Evolutionary conservation across 2,329 filamentous ascomycete species (phyloP).

Genomic region (Fusarium irregulare): DNA sequence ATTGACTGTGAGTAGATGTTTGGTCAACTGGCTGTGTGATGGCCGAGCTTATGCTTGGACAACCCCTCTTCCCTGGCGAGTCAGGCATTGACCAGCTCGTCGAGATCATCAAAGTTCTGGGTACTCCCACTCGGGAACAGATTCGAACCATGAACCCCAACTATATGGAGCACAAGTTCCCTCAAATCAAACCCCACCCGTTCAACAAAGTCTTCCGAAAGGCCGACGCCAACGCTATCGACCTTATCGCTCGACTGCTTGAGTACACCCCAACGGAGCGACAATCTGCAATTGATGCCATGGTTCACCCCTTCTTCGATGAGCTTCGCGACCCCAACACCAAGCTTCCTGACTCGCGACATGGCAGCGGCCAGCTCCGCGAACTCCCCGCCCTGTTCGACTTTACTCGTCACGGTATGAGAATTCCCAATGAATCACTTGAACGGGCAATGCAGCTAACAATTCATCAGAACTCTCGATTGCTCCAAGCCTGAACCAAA

Average conservation of each 20-base stretch:
- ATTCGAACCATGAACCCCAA: constrained; percentile 99
- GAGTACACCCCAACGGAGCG: constrained; percentile 98
- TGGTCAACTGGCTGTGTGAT: constrained; percentile 99
- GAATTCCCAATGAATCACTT: not conserved
- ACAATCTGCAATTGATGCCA: constrained; percentile 91
- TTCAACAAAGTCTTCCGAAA: constrained; percentile 99
- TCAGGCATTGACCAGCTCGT: constrained; percentile 98
- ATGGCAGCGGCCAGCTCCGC: constrained; percentile 80
- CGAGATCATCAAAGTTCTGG: constrained; percentile 99
- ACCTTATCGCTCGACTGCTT: constrained; percentile 90
- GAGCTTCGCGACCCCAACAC: constrained; percentile 93
- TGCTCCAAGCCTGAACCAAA: constrained; percentile 84
- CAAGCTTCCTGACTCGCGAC: constrained; percentile 91
- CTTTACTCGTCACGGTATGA: constrained; percentile 91
- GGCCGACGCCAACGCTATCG: constrained; percentile 91
- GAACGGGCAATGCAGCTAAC: constrained; percentile 24
- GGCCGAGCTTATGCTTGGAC: constrained; percentile 98
- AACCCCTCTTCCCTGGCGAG: constrained; percentile 97
- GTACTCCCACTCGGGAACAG: constrained; percentile 95
- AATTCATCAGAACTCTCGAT: constrained; percentile 87
- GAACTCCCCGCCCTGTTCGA: constrained; percentile 92
- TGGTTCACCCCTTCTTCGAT: constrained; percentile 99
- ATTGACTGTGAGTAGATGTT: constrained; percentile 78
- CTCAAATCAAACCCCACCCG: constrained; percentile 98
- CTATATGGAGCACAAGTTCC: constrained; percentile 99